These are phyloP conservation scores for Colletotrichum liriopes DNA, from an alignment of 2,329 filamentous ascomycete genomes.

Conservation along the genomic window DNA sequence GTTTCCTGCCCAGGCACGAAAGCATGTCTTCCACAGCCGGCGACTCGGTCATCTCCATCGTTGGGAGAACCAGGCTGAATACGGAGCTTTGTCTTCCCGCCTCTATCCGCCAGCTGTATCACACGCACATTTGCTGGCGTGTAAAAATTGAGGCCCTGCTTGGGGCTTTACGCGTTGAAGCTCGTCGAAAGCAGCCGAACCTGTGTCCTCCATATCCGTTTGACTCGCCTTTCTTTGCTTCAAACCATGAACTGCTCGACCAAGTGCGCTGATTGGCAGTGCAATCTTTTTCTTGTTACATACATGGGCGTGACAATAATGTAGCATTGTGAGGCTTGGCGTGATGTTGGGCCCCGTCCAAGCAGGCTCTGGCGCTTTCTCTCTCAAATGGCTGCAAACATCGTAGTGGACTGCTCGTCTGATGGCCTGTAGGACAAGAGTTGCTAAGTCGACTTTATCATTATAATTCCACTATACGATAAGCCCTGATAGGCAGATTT, in stretches of 20 bases:
- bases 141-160: neutral
- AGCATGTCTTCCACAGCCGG: neutral
- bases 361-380: neutral
- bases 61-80: neutral
- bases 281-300: neutral
- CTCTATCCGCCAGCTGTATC: neutral
- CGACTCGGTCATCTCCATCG: neutral
- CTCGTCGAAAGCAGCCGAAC: neutral
- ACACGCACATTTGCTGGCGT: neutral
- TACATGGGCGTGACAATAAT: too few relatives aligned
- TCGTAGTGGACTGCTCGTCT: neutral
- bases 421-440: too few relatives aligned
- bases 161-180: neutral
- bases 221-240: neutral
- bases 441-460: too few relatives aligned
- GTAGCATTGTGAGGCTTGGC: neutral
- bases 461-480: neutral
- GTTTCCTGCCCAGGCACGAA: neutral
- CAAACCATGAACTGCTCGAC: neutral
- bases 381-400: neutral
- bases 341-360: neutral
- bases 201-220: neutral
- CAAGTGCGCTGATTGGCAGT: neutral
- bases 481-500: neutral
- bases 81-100: neutral